phyloP scores from a whole-genome alignment of 2,329 filamentous ascomycete genomes.

The Onygenales sp. region DNA sequence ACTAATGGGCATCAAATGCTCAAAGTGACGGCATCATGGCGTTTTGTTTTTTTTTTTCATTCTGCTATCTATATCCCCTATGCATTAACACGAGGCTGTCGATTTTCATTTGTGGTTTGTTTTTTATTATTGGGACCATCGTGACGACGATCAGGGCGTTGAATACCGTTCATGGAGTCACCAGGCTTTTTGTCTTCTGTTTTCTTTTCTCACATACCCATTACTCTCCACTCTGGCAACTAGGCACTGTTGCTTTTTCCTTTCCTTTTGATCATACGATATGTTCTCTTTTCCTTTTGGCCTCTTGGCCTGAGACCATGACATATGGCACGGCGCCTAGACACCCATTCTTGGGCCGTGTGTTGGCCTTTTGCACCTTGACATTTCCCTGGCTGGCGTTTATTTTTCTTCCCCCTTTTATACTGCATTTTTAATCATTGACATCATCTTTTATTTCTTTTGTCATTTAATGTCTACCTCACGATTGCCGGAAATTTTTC shows the following conservation, averaged over 20 bases:
- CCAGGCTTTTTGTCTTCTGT: conserved; percentile 7
- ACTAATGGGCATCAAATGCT: neutral
- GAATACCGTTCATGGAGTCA: conserved; percentile 1
- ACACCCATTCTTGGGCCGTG: conserved; percentile 1
- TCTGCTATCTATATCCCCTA: neutral
- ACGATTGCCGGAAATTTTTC: neutral
- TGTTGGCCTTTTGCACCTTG: conserved; percentile 2
- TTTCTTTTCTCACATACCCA: conserved; percentile 5
- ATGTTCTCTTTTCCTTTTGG: conserved; percentile 2
- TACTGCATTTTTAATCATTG: conserved; percentile 6
- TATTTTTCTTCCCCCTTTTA: conserved; percentile 1
- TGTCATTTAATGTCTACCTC: conserved; percentile 3
- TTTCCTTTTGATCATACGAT: conserved; percentile 3
- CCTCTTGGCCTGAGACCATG: conserved; percentile 2
- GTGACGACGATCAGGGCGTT: neutral
- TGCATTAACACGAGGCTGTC: neutral
- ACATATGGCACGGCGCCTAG: neutral
- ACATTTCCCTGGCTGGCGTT: neutral
- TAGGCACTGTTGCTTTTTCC: conserved; percentile 7
- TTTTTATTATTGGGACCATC: neutral
- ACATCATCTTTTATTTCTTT: conserved; percentile 7
- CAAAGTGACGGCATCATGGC: neutral
- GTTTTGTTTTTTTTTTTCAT: neutral
- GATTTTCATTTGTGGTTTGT: neutral
- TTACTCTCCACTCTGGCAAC: conserved; percentile 10